These are phyloP conservation scores for Citrus reticulata DNA, from an alignment of 345 rosid species.

Conservation along the genomic window DNA sequence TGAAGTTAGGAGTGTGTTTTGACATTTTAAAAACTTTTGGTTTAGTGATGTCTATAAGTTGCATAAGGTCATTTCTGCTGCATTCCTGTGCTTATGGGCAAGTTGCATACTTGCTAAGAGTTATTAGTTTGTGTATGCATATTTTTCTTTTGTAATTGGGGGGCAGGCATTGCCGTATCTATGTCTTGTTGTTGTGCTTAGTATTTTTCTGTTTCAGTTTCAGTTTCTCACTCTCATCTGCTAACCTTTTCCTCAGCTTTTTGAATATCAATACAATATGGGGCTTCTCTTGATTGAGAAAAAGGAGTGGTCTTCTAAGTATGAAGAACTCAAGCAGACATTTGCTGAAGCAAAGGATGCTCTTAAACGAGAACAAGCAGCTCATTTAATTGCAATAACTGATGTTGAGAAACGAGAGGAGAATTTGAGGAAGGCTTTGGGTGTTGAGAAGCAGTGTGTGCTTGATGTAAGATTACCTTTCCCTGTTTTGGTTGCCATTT, in stretches of 20 bases:
- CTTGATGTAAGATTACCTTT: conserved; percentile 57
- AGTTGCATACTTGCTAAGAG: not conserved
- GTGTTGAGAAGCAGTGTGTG: conserved; percentile 91
- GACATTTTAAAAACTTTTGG: not conserved
- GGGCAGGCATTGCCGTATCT: not conserved
- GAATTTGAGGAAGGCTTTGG: conserved; percentile 77
- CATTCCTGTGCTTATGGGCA: not conserved
- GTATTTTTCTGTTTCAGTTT: conserved; percentile 5
- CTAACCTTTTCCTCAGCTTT: conserved; percentile 51
- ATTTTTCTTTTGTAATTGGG: not conserved
- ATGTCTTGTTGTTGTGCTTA: not conserved
- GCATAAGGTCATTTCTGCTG: not conserved
- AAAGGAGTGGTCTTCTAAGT: conserved; percentile 73
- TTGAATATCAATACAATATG: conserved; percentile 89
- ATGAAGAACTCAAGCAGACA: conserved; percentile 58
- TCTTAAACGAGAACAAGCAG: conserved; percentile 67
- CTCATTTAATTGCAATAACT: conserved; percentile 62
- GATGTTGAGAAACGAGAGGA: conserved; percentile 88
- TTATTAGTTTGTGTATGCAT: not conserved
- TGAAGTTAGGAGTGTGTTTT: not conserved
- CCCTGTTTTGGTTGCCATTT: not conserved
- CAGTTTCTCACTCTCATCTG: not conserved
- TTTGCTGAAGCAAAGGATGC: conserved; percentile 56
- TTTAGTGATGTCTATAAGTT: not conserved
- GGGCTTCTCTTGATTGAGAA: conserved; percentile 93